phyloP scores from a whole-genome alignment of 495 filamentous ascomycete genomes.

The Xylaria nigripes region DNA sequence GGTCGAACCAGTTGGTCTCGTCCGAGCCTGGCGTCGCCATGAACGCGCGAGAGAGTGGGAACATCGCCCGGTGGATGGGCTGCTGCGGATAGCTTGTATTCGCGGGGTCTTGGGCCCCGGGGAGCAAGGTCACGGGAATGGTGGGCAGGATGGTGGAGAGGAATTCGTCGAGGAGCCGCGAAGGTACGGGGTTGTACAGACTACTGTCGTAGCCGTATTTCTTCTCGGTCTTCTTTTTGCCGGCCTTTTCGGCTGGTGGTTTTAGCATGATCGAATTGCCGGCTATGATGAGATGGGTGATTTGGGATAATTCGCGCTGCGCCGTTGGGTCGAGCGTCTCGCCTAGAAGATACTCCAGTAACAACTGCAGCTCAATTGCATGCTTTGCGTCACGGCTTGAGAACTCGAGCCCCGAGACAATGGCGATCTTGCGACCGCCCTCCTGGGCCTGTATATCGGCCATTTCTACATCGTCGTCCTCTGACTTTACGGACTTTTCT shows the following conservation, averaged over 20 bases:
- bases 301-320: slow-evolving; percentile 54
- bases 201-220: slow-evolving; percentile 94
- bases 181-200: slow-evolving; percentile 76
- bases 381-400: slow-evolving; percentile 62
- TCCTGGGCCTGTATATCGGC: slow-evolving; percentile 29
- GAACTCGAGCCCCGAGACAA: slow-evolving; percentile 82
- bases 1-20: slow-evolving; percentile 72
- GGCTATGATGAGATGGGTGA: slow-evolving; percentile 81
- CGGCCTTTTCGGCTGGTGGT: slow-evolving; percentile 17
- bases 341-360: slow-evolving; percentile 82
- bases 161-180: slow-evolving; percentile 74
- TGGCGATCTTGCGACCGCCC: slow-evolving; percentile 61
- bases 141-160: slow-evolving; percentile 70
- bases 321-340: slow-evolving; percentile 54
- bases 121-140: slow-evolving; percentile 72
- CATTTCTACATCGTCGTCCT: slow-evolving; percentile 38
- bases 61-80: slow-evolving; percentile 74
- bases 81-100: slow-evolving; percentile 76
- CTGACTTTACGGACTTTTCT: slow-evolving; percentile 19
- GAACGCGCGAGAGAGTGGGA: slow-evolving; percentile 65
- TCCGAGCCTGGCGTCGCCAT: slow-evolving; percentile 36
- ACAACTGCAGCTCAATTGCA: slow-evolving; percentile 61
- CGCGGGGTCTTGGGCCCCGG: slow-evolving; percentile 68
- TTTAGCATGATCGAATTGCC: slow-evolving; percentile 69
- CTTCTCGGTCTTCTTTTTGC: slow-evolving; percentile 43